phyloP scores from a whole-genome alignment of 2,329 filamentous ascomycete genomes.

The Myriosclerotinia duriaeana region DNA sequence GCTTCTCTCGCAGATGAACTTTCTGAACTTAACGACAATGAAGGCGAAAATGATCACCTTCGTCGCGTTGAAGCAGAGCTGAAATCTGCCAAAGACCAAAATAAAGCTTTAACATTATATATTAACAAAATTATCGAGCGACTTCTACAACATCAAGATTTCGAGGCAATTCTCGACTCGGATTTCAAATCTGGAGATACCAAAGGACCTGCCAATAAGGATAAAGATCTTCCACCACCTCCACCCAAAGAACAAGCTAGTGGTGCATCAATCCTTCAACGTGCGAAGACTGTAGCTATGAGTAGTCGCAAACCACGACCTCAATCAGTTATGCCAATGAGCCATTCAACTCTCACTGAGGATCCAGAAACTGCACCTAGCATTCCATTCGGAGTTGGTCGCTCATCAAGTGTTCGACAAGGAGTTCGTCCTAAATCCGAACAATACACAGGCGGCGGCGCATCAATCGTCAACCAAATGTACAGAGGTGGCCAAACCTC shows the following conservation, averaged over 20 bases:
- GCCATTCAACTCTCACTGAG: slow-evolving; percentile 47
- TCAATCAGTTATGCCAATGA: slow-evolving; percentile 55
- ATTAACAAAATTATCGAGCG: slow-evolving; percentile 99
- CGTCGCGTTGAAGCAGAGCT: slow-evolving; percentile 76
- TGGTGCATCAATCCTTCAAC: slow-evolving; percentile 55
- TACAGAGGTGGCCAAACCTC: slow-evolving; percentile 70
- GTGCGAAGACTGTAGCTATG: slow-evolving; percentile 60
- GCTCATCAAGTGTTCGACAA: slow-evolving; percentile 54
- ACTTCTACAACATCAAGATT: slow-evolving; percentile 89
- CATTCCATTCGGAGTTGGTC: slow-evolving; percentile 66
- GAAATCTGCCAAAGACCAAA: slow-evolving; percentile 82
- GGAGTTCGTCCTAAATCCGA: slow-evolving; percentile 59
- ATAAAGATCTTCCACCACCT: slow-evolving; percentile 83
- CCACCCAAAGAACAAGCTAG: slow-evolving; percentile 50
- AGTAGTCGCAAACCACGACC: slow-evolving; percentile 49
- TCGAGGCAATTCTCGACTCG: slow-evolving; percentile 85
- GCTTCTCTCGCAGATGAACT: slow-evolving; percentile 86
- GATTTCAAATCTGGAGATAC: slow-evolving; percentile 50
- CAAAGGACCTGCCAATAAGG: slow-evolving; percentile 42
- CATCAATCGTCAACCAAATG: slow-evolving; percentile 83
- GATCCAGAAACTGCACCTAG: slow-evolving; percentile 74
- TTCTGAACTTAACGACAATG: slow-evolving; percentile 57
- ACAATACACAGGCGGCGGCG: slow-evolving; percentile 58
- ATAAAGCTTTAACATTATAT: slow-evolving; percentile 95
- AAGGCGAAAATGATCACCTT: slow-evolving; percentile 59